Evolutionary conservation across 768 basidiomycete genomes (phyloP).

Genomic region (Porphyrellus cyaneotinctus): DNA sequence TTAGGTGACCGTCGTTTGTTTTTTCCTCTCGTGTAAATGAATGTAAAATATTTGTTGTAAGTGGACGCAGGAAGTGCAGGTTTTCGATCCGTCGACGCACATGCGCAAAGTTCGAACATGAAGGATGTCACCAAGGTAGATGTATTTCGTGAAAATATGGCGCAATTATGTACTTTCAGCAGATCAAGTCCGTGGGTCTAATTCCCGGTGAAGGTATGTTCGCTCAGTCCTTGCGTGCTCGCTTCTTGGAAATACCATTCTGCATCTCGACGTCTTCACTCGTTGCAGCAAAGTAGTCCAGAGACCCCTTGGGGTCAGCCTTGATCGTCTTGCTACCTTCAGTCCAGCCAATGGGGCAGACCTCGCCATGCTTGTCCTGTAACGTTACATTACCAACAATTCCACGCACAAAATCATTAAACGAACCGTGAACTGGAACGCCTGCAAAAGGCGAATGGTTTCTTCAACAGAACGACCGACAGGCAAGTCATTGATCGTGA

Average conservation of each 20-base stretch:
- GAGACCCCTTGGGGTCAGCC: slow-evolving; percentile 63
- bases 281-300: slow-evolving; percentile 63
- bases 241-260: slow-evolving; percentile 51
- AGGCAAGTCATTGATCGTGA: slow-evolving; percentile 88
- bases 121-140: neutral
- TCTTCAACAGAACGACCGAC: slow-evolving; percentile 96
- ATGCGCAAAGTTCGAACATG: no score
- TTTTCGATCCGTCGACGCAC: no score
- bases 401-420: neutral
- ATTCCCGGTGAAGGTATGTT: neutral
- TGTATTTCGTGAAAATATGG: neutral
- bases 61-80: no score
- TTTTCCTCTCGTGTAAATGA: neutral
- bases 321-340: slow-evolving; percentile 82
- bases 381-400: neutral
- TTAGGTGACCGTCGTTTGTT: neutral
- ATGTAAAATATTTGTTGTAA: neutral
- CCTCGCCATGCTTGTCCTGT: slow-evolving; percentile 83
- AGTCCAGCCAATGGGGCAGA: slow-evolving; percentile 89
- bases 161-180: neutral
- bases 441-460: slow-evolving; percentile 85
- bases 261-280: slow-evolving; percentile 28
- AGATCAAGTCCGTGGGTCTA: neutral
- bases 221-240: slow-evolving; percentile 48
- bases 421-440: slow-evolving; percentile 85